Base-by-base conservation (phyloP, 1,139 yeast genomes). In the Suhomyces atakaporum region DNA sequence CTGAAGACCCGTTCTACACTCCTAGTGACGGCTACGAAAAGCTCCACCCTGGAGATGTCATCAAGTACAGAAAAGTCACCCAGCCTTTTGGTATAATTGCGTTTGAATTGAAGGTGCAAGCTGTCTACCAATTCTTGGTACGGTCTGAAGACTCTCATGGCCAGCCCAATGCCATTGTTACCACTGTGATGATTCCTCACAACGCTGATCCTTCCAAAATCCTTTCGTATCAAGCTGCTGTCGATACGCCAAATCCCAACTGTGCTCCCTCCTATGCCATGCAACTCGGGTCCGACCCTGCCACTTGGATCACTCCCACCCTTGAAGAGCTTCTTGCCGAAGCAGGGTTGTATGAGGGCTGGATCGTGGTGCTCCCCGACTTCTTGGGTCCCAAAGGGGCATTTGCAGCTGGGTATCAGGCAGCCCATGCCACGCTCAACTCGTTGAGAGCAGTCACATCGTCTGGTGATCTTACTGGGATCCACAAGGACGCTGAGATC, bases 241-340 rank as follows among this genome's bases (percentile, higher is more conserved):
- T 62, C 42, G 69, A 66, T 45, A 44, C 67, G 9, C 46, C 66
- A 3, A 36, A 38, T 24, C 18, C 40, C 2, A 40, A 59, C 37
- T 66, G 71, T 50, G 49, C 66, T 4, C 62, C 67, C 1, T 63
- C 69, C 0, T 63, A 59, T 42, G 51, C 58, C 1, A 45, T 58
- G 16, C 41, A 42, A 28, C 40, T 39, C 12, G 60, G 60, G 10
- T 56, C 62, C 2, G 16, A 13, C 16, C 37, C 40, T 10, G 19
- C 9, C 8, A 11, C 25, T 12, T 27, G 29, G 11, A 15, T 27
- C 12, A 13, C 14, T 16, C 11, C 18, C 13, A 35, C 28, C 16
- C 16, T 32, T 15, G 49, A 45, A 22, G 34, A 40, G 31, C 20
- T 35, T 13, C 31, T 39, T 12, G 28, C 47, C 22, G 39, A 35